A percentile compares a stretch with the other conserved stretches of the same genome.
These are phyloP conservation scores for Fusarium dimerum DNA, from an alignment of 2,329 filamentous ascomycete genomes.

Conservation along the genomic window DNA sequence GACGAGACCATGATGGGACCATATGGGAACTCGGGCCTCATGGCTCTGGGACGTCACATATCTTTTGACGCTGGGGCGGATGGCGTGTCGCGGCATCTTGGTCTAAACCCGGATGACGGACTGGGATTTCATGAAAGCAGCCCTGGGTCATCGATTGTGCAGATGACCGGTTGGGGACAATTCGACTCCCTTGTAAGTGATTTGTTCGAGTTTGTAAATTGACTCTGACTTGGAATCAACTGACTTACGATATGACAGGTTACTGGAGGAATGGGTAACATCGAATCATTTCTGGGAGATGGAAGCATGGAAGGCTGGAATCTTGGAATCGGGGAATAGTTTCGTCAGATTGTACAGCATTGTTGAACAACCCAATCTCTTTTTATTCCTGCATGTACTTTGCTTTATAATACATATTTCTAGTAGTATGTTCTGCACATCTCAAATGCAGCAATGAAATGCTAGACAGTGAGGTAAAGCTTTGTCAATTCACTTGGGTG, in stretches of 20 bases:
- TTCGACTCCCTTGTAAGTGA: slow-evolving; percentile 19
- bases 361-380: background rate
- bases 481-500: no score
- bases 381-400: background rate
- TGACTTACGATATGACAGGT: slow-evolving; percentile 1
- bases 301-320: slow-evolving; percentile 15
- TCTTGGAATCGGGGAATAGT: slow-evolving; percentile 7
- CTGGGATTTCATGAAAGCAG: slow-evolving; percentile 2
- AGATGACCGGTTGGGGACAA: slow-evolving; percentile 26
- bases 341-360: background rate
- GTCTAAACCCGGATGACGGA: no score
- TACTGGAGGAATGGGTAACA: slow-evolving; percentile 14
- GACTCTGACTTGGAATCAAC: background rate
- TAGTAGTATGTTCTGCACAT: no score
- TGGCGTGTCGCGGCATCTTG: no score
- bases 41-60: no score
- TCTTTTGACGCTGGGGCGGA: no score
- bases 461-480: no score
- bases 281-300: slow-evolving; percentile 9
- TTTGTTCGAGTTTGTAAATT: background rate
- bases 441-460: no score
- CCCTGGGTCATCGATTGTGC: background rate
- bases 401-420: no score
- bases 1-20: background rate
- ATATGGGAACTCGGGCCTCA: no score